Conservation (phyloP, 441 rosid species). For the Cnidoscolus chayamansa region DNA sequence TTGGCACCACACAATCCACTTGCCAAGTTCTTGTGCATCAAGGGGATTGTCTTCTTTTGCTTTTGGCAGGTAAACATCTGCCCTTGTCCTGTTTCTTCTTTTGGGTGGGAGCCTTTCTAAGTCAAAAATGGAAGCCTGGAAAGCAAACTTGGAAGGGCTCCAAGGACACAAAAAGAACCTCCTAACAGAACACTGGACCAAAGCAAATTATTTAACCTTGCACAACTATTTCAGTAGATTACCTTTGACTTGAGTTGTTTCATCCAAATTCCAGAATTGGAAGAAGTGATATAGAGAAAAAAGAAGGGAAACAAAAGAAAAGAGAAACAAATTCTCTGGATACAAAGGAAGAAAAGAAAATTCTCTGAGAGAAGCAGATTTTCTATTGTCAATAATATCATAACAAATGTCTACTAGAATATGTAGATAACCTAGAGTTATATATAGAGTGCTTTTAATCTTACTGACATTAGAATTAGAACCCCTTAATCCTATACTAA, state of each 20-base stretch:
- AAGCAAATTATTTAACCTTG: background rate
- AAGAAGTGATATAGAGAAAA: too few relatives aligned
- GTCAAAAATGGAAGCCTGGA: background rate
- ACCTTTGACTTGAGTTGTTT: background rate
- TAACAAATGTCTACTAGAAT: too few relatives aligned
- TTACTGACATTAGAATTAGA: too few relatives aligned
- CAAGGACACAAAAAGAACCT: background rate
- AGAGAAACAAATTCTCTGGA: too few relatives aligned
- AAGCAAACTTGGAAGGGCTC: conserved; percentile 6
- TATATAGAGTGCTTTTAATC: too few relatives aligned
- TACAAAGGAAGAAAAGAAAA: too few relatives aligned
- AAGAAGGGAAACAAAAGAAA: too few relatives aligned
- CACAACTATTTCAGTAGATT: background rate
- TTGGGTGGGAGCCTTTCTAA: background rate
- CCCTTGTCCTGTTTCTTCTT: background rate
- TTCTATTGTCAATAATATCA: too few relatives aligned
- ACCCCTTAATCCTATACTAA: too few relatives aligned
- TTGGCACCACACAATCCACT: conserved; percentile 90
- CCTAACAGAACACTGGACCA: background rate
- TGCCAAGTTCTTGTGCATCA: conserved; percentile 95
- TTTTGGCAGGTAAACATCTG: conserved; percentile 85
- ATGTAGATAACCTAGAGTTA: too few relatives aligned
- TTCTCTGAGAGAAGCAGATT: too few relatives aligned
- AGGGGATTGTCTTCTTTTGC: conserved; percentile 97
- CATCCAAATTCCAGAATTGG: background rate